Conservation (phyloP, 306 rosid species). For the Cucumis sativus region Cucumber_9930_V3 NC_026661.2:13684001-13684500, state of each 20-base stretch:
- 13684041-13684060: neutral
- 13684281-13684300: neutral
- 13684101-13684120: neutral
- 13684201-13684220: neutral
- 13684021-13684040: neutral
- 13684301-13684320: neutral
- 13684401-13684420: neutral
- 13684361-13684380: neutral
- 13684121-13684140: conserved; percentile 18
- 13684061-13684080: neutral
- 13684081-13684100: neutral
- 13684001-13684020: neutral
- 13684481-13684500: too few species aligned
- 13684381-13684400: neutral
- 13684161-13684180: conserved; percentile 64
- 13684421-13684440: neutral
- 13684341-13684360: neutral
- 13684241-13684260: neutral
- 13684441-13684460: neutral
- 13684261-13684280: neutral
- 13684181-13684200: neutral
- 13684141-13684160: conserved; percentile 37
- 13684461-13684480: too few species aligned
- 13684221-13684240: neutral
- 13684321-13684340: neutral